Base-by-base conservation (phyloP, 169 alveolate genomes). In the Eimeria mitis region DNA sequence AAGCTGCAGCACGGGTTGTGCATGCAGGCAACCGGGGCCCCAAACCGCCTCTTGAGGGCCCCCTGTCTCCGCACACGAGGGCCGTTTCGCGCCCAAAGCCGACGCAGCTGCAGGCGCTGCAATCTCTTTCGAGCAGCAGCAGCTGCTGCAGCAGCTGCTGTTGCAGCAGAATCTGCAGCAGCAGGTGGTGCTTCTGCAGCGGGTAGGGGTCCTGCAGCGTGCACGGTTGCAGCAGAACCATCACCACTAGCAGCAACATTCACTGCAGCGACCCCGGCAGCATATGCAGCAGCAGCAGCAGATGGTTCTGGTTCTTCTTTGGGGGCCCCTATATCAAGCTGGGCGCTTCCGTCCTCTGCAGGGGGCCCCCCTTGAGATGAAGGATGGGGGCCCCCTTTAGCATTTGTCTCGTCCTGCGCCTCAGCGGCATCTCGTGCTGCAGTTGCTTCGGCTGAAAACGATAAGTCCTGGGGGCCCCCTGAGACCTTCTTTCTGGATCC, bases 11-110 rank as follows among this genome's bases (percentile, higher is more conserved):
- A 37, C 7, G 85, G 85, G 59, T 9, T 75, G 61, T 75, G 85
- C 61, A 14, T 75, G 61, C 85, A 75, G 25, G 85, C 85, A 21
- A 75, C 2, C 34, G 85, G 85, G 40, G 34, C 59, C 85, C 85
- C 40, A 56, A 75, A 7, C 34, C 8, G 85, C 23, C 85, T 37
- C 56, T 75, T 75, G 11, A 40, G 56, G 85, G 61, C 37, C 85
- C 52, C 61, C 61, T 75, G 85, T 75, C 47, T 37, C 85, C 61
- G 5, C 31, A 21, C 14, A 9, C 85, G 52, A 28, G 23, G 19
- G 37, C 3, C 40, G 31, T 31, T 14, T 75, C 85, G 61, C 16
- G 61, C 56, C 37, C 56, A n/a, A 8, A 31, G 37, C 59, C 85
- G 78, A 11, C 40, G n/a, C 14, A 1, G 85, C 85, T 34, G 85